These are phyloP conservation scores for Spergularia marina DNA, from an alignment of 148 eudicot species.

Conservation along the genomic window DNA sequence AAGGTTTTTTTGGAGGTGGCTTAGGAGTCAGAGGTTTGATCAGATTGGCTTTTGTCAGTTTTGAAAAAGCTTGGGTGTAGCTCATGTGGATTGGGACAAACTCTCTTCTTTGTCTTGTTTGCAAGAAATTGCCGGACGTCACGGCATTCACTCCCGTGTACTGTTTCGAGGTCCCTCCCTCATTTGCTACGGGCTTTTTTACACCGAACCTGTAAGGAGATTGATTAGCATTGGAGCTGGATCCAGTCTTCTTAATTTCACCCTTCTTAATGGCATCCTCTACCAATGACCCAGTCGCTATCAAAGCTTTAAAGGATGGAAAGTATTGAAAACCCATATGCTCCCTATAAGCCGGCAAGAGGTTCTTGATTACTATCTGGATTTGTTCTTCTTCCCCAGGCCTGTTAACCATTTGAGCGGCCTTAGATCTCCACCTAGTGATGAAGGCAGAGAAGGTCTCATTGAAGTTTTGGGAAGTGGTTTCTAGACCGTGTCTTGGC, in stretches of 20 bases:
- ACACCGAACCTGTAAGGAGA: background rate
- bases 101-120: background rate
- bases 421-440: background rate
- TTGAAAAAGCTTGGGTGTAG: background rate
- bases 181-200: no score
- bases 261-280: background rate
- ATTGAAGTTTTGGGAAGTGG: no score
- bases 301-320: background rate
- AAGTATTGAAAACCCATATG: background rate
- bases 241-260: background rate
- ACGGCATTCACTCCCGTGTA: background rate
- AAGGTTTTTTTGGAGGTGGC: background rate
- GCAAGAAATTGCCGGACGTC: background rate
- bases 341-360: background rate
- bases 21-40: background rate
- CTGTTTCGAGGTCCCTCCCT: background rate
- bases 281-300: background rate
- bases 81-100: background rate
- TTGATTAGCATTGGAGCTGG: no score
- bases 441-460: background rate
- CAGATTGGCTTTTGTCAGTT: background rate
- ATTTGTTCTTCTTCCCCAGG: background rate
- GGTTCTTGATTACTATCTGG: background rate
- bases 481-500: no score
- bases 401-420: background rate